Evolutionary conservation across 495 filamentous ascomycete species (phyloP).

Genomic region (Tuber melanosporum): DNA sequence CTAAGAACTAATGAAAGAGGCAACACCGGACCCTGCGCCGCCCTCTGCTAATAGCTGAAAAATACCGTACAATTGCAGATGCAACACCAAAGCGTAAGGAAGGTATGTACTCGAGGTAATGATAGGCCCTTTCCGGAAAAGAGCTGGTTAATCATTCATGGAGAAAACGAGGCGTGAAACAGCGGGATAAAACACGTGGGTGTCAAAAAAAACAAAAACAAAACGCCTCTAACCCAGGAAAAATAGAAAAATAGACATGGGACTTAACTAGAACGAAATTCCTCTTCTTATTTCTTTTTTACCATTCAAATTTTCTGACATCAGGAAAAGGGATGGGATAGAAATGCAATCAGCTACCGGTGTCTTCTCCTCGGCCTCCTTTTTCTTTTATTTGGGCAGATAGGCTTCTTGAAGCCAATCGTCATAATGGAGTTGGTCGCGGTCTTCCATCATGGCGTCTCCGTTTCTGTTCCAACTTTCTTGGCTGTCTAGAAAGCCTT

Average conservation of each 20-base stretch:
- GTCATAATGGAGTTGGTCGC: conserved; percentile 38
- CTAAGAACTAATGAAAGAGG: neutral
- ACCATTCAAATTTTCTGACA: neutral
- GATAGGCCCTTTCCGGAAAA: neutral
- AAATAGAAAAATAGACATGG: neutral
- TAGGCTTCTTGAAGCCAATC: conserved; percentile 35
- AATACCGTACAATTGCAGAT: conserved; percentile 6
- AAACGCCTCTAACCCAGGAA: neutral
- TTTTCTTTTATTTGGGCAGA: neutral
- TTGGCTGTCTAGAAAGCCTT: conserved; percentile 37
- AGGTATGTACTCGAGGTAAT: conserved; percentile 2
- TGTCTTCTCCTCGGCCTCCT: neutral
- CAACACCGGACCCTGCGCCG: neutral
- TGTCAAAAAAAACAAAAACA: neutral
- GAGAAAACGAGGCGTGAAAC: neutral
- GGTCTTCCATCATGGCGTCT: conserved; percentile 18
- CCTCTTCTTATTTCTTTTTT: neutral
- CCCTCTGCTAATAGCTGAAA: neutral
- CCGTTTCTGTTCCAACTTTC: conserved; percentile 33
- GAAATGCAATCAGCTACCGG: neutral
- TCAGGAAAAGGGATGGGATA: neutral
- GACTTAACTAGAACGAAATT: neutral
- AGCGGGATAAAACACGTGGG: neutral
- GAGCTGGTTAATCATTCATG: neutral
- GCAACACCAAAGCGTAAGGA: neutral